A percentile compares a stretch with the other conserved stretches of the same genome.
These are phyloP conservation scores for Boletus rufocinnamomeus DNA, from an alignment of 768 basidiomycete genomes.

Conservation along the genomic window DNA sequence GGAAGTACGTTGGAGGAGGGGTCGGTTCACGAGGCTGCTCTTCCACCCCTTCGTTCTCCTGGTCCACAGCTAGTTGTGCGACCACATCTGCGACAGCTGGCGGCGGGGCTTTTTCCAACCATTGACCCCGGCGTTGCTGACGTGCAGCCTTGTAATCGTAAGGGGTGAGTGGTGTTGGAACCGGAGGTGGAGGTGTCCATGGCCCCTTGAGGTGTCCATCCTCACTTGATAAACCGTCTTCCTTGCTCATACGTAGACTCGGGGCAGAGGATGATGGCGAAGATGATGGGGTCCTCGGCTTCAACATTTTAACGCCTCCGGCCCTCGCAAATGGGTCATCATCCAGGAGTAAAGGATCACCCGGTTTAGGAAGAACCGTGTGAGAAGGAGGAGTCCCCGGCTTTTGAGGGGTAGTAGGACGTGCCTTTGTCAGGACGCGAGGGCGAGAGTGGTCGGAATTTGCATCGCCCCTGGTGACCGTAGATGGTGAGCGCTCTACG, in stretches of 20 bases:
- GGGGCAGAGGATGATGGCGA: conserved; percentile 2
- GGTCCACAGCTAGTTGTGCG: conserved; percentile 21
- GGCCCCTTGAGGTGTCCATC: conserved; percentile 11
- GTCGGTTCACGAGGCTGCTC: conserved; percentile 25
- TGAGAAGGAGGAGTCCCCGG: conserved; percentile 14
- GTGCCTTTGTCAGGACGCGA: conserved; percentile 35
- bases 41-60: conserved; percentile 12
- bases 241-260: conserved; percentile 4
- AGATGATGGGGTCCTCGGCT: conserved; percentile 11
- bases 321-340: conserved; percentile 52
- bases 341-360: conserved; percentile 32
- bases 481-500: conserved; percentile 16
- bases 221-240: conserved; percentile 5
- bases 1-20: conserved; percentile 41
- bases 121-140: conserved; percentile 41
- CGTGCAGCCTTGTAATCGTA: conserved; percentile 45
- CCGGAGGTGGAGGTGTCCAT: background rate
- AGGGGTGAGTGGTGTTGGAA: conserved; percentile 28
- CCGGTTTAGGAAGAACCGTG: conserved; percentile 13
- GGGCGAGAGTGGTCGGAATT: conserved; percentile 20
- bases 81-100: conserved; percentile 35
- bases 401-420: conserved; percentile 36
- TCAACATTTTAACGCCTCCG: conserved; percentile 53
- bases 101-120: conserved; percentile 43
- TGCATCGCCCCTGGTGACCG: conserved; percentile 10